These are phyloP conservation scores for Botrytis cinerea DNA, from an alignment of 2,329 filamentous ascomycete species.

Conservation along the genomic window DNA sequence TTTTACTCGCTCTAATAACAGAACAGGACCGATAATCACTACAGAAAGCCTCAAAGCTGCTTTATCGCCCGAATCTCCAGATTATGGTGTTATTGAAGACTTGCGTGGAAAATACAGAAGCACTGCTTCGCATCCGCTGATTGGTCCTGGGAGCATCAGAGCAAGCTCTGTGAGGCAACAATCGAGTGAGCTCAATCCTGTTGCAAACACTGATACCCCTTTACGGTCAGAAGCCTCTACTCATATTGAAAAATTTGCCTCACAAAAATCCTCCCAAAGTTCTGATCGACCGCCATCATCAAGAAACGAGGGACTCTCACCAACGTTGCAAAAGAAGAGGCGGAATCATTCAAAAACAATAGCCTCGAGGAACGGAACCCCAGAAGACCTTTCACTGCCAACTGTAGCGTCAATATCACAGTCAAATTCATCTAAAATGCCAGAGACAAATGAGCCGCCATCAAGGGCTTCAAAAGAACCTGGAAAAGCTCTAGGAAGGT, in stretches of 20 bases:
- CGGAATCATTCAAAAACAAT: not conserved
- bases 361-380: not conserved
- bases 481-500: not conserved
- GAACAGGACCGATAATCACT: slow-evolving; percentile 2
- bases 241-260: not conserved
- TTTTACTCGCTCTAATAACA: not conserved
- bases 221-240: not conserved
- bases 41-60: slow-evolving; percentile 9
- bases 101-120: slow-evolving; percentile 1
- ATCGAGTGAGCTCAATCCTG: not conserved
- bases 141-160: not conserved
- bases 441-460: not conserved
- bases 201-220: not conserved
- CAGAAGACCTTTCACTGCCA: not conserved
- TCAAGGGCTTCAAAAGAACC: not conserved
- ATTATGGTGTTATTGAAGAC: slow-evolving; percentile 5
- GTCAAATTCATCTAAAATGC: not conserved
- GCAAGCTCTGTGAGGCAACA: not conserved
- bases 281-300: not conserved
- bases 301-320: not conserved
- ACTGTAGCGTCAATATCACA: not conserved
- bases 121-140: not conserved
- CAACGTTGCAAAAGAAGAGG: not conserved
- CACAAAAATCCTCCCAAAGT: not conserved
- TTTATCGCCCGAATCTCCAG: not conserved